Evolutionary conservation across 257 asterid genomes (phyloP).

Genomic region (Leptodermis oblonga): DNA sequence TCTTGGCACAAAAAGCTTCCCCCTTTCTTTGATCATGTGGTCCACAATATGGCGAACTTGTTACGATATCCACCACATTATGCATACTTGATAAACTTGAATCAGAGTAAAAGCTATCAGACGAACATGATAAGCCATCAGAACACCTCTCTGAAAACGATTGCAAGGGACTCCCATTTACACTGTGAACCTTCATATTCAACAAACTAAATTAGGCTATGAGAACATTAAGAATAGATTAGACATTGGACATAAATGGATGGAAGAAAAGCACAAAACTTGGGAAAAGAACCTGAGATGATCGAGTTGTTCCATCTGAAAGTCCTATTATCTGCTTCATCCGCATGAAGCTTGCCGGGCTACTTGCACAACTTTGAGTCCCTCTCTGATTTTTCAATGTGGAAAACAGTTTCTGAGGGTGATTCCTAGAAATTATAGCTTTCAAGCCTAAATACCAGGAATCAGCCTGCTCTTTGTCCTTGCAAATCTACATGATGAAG

Average conservation of each 20-base stretch:
- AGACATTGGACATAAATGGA: neutral
- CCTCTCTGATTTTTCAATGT: conserved; percentile 30
- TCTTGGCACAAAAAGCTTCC: conserved; percentile 15
- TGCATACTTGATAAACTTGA: conserved; percentile 27
- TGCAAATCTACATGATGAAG: conserved; percentile 33
- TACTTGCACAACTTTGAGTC: conserved; percentile 45
- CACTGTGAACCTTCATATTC: conserved; percentile 36
- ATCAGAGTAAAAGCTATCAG: conserved; percentile 37
- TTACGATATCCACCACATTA: conserved; percentile 21
- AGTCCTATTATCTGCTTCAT: conserved; percentile 43
- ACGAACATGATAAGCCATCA: conserved; percentile 45
- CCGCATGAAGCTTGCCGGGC: conserved; percentile 51
- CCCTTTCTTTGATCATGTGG: conserved; percentile 21
- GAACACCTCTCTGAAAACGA: conserved; percentile 38
- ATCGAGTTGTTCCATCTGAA: conserved; percentile 22
- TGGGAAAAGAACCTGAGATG: conserved; percentile 27
- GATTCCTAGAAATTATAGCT: conserved; percentile 35
- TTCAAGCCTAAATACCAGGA: conserved; percentile 37
- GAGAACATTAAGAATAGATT: neutral
- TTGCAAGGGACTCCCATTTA: conserved; percentile 38
- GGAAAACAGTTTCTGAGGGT: conserved; percentile 19
- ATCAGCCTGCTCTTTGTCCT: conserved; percentile 45
- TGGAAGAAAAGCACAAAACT: neutral
- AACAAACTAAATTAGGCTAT: neutral
- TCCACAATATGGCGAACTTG: conserved; percentile 26